Evolutionary conservation across 1,139 yeast species (phyloP), one percentile per base, ranked within the genome.

Genomic region (Blastobotrys ciferrii): DNA sequence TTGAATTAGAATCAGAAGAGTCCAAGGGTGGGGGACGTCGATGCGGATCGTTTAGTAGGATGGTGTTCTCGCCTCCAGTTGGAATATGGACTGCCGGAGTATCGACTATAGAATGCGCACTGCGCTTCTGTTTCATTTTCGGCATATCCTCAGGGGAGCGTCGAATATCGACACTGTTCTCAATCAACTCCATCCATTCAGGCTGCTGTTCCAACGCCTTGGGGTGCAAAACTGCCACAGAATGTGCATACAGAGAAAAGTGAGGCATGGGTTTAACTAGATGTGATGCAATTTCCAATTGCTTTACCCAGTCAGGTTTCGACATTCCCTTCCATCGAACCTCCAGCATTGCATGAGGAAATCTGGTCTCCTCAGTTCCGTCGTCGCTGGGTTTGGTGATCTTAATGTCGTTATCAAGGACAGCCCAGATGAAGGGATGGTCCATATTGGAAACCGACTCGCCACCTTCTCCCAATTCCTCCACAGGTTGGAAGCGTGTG

Each of bases 261-360:
- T 68, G 65, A 6, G 60, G 56, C 40, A 70, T 64, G 2, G 59
- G 61, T 46, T 66, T 63, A 5, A 71, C 70, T 14, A 73, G 56
- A 32, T 71, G 69, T 14, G 73, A 67, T 9, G 41, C 23, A n/a
- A 57, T 54, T 47, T 62, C 66, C 4, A 75, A 54, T 23, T 67
- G 66, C n/a, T 57, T 58, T 11, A 77, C 58, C 61, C 71, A 65
- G 3, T 54, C 48, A 2, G 75, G 74, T 42, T 63, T 64, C 20
- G 63, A 56, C 28, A 67, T 64, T 1, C 74, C 68, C 33, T 72
- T 70, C 64, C 74, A 75, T 15, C 76, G 61, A 25, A 78, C 60
- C 50, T 76, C 77, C 33, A 78, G 62, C 2, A 77, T 68, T 0
- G 77, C 68, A 55, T 75, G 73, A 1, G 82, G 81, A 56, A 77